Percentiles rank a stretch among this genome's conserved stretches.
phyloP scores from a whole-genome alignment of 805 yeast species.

The Torulaspora indica region DNA sequence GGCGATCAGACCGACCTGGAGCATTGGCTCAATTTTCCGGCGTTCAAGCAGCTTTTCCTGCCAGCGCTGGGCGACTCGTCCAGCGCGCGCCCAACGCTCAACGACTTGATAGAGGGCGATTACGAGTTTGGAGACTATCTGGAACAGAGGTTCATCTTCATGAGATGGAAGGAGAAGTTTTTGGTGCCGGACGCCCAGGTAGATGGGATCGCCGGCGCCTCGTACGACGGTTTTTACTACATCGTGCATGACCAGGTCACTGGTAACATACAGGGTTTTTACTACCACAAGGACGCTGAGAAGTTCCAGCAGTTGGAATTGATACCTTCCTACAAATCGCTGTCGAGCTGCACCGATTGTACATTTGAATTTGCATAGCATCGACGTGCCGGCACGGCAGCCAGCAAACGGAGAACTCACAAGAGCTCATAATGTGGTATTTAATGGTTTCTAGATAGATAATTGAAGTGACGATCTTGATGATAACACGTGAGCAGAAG shows the following conservation, averaged over 20 bases:
- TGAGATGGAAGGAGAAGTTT: constrained; percentile 95
- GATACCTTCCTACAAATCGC: constrained; percentile 23
- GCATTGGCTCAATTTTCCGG: constrained; percentile 60
- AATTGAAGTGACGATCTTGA: not conserved
- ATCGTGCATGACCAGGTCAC: constrained; percentile 72
- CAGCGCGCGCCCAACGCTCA: constrained; percentile 11
- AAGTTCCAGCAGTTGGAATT: constrained; percentile 71
- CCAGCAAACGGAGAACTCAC: too few relatives aligned
- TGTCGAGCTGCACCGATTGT: constrained; percentile 16
- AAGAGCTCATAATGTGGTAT: not conserved
- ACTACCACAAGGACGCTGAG: constrained; percentile 76
- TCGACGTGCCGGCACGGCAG: not conserved
- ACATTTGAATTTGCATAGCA: constrained; percentile 27
- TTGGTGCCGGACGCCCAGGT: constrained; percentile 69
- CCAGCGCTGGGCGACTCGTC: constrained; percentile 2
- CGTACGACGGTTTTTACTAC: constrained; percentile 90
- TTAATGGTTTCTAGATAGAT: constrained; percentile 5
- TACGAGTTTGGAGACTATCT: constrained; percentile 31
- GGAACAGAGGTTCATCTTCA: constrained; percentile 54
- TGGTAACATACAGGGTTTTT: constrained; percentile 74
- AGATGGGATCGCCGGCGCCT: constrained; percentile 54
- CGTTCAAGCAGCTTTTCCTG: constrained; percentile 38
- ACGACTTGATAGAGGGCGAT: constrained; percentile 20
- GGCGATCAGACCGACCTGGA: constrained; percentile 55
- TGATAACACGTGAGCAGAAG: not conserved